phyloP scores from a whole-genome alignment of 2,329 filamentous ascomycete genomes.

The Cyphellophora europaea region DNA sequence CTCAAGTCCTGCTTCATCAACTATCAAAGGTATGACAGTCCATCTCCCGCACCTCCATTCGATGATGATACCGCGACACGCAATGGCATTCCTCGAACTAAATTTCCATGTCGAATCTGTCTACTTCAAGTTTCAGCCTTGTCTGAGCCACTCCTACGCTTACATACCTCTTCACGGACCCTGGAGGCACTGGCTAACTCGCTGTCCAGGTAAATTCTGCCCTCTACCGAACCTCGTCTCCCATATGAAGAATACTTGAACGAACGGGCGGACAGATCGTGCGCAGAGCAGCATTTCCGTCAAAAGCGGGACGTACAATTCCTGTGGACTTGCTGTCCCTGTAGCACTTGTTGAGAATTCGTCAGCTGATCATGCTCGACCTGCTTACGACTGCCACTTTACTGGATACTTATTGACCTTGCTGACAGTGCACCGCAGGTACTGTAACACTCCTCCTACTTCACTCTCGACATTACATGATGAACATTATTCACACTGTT shows the following conservation, averaged over 20 bases:
- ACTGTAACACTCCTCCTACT: constrained; percentile 19
- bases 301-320: constrained; percentile 55
- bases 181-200: constrained; percentile 6
- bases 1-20: no score
- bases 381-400: no score
- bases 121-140: constrained; percentile 59
- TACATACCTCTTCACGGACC: constrained; percentile 1
- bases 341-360: constrained; percentile 59
- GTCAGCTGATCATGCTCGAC: constrained; percentile 46
- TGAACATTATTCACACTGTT: constrained; percentile 66
- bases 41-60: constrained; percentile 21
- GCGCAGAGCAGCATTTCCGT: constrained; percentile 42
- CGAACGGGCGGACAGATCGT: constrained; percentile 60
- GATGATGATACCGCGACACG: constrained; percentile 56
- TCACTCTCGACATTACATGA: constrained; percentile 44
- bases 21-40: constrained; percentile 40
- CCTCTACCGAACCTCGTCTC: constrained; percentile 12
- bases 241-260: constrained; percentile 55
- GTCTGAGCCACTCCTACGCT: constrained; percentile 41
- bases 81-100: constrained; percentile 62
- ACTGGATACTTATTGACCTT: no score
- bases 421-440: constrained; percentile 22
- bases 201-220: constrained; percentile 14
- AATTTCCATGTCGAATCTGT: constrained; percentile 57
- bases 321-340: constrained; percentile 45